Evolutionary conservation across 2,329 filamentous ascomycete species (phyloP), one percentile per base, ranked within the genome.

Genomic region (Apiospora phragmitis): DNA sequence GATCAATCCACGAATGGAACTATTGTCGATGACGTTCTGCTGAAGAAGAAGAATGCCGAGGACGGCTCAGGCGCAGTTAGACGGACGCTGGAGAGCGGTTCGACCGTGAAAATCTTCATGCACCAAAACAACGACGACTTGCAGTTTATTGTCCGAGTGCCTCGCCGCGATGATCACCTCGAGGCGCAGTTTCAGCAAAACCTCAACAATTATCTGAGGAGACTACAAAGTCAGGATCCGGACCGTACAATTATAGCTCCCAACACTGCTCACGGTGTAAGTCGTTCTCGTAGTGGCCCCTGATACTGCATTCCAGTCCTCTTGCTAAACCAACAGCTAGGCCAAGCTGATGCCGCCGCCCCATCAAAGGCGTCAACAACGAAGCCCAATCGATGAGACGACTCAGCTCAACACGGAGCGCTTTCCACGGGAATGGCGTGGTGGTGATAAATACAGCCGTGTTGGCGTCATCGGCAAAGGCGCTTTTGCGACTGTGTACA

Each of bases 1-100:
- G 96, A 99, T 78, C 89, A 91, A 79, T 98, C 96, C 0, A 98
- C 94, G n/a, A 99, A 98, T 77, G 96, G 96, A 38, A 98, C 96
- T 4, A 86, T 94, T 71, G 94, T 98, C 70, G 95, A 98, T 81
- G 87, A 89, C 32, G 84, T 85, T 24, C 84, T 94, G 45, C 85
- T 99, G 70, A 90, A 87, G 75, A 84, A 82, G 67, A 76, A 78
- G 29, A 82, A 83, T 66, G 75, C 79, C 32, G 74, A 80, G 69
- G 70, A 77, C 73, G 55, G 55, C 18, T n/a, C 55, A 12, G 80
- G 76, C 71, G 78, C 79, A 45, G 84, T 79, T 73, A 85, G 75
- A 74, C 87, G 92, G 72, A 94, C 93, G 81, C 86, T 97, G 49
- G 88, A 85, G 62, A 91, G 90, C 67, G 93, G 93, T 32, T 91